phyloP scores from a whole-genome alignment of 768 basidiomycete species.

The Rhodocollybia butyracea region DNA sequence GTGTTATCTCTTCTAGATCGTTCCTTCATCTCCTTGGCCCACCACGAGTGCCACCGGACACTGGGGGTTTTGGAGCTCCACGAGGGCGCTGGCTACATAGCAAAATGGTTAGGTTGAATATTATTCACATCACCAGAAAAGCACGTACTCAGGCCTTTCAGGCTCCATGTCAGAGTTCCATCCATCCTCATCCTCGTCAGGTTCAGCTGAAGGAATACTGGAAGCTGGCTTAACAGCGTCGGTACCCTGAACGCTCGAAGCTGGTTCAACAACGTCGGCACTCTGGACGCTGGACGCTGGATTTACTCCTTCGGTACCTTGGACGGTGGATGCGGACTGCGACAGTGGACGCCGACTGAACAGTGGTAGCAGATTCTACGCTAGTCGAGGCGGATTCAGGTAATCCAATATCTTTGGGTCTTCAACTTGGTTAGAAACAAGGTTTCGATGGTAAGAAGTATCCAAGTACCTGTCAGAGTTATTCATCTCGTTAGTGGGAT shows the following conservation, averaged over 20 bases:
- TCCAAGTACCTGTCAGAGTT: background rate
- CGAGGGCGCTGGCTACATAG: background rate
- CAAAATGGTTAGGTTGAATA: background rate
- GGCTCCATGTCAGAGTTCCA: conserved; percentile 2
- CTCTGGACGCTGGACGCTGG: background rate
- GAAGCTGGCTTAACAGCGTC: background rate
- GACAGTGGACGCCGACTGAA: background rate
- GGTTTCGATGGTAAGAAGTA: background rate
- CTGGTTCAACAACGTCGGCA: background rate
- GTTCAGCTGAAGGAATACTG: background rate
- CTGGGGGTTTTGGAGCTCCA: background rate
- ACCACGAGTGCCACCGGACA: background rate
- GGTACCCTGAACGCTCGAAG: background rate
- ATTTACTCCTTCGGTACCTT: too few relatives aligned
- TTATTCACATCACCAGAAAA: background rate
- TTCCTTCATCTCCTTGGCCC: background rate
- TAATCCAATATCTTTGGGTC: conserved; percentile 3
- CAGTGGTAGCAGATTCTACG: background rate
- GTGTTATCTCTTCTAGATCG: background rate
- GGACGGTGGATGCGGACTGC: background rate
- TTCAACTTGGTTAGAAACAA: background rate
- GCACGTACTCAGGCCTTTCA: background rate
- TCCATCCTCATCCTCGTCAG: background rate
- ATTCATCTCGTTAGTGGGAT: background rate
- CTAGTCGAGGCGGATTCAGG: conserved; percentile 1